A percentile compares a stretch with the other conserved stretches of the same genome.
These are phyloP conservation scores for Penicillium daleae DNA, from an alignment of 495 filamentous ascomycete genomes.

Conservation along the genomic window DNA sequence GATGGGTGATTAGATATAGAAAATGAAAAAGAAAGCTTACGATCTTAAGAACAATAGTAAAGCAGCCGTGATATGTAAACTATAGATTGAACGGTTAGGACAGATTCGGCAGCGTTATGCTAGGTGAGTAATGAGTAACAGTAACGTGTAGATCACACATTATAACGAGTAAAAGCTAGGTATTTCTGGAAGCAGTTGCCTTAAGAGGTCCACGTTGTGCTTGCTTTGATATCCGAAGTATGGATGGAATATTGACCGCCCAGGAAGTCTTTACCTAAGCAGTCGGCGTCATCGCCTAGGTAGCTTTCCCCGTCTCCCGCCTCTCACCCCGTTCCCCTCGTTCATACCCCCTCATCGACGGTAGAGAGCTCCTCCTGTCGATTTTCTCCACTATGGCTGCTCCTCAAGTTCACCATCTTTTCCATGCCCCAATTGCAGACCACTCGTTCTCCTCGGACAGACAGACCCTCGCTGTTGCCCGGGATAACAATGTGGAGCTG, in stretches of 20 bases:
- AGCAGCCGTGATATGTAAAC: too few relatives aligned
- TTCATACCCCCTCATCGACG: conserved; percentile 58
- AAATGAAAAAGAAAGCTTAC: neutral
- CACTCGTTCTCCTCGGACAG: conserved; percentile 96
- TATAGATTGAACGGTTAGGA: neutral
- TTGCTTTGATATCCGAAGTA: too few relatives aligned
- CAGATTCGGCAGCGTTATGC: neutral
- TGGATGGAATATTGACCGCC: neutral
- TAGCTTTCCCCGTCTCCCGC: conserved; percentile 14
- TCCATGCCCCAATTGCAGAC: conserved; percentile 94
- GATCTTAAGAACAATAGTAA: neutral
- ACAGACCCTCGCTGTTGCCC: conserved; percentile 85
- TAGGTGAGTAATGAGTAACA: too few relatives aligned
- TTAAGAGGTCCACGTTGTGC: too few relatives aligned
- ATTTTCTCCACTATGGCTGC: conserved; percentile 65
- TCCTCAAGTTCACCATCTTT: conserved; percentile 94
- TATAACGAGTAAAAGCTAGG: too few relatives aligned
- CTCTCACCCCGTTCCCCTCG: conserved; percentile 3
- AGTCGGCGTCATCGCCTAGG: conserved; percentile 29
- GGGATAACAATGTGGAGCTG: conserved; percentile 89
- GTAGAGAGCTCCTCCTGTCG: conserved; percentile 99
- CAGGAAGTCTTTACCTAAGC: conserved; percentile 22
- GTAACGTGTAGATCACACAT: too few relatives aligned
- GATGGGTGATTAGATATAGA: neutral
- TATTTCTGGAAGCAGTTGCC: too few relatives aligned